Evolutionary conservation across 345 rosid species (phyloP), one percentile per base, ranked within the genome.

Genomic region (Clarkia xantiana): DNA sequence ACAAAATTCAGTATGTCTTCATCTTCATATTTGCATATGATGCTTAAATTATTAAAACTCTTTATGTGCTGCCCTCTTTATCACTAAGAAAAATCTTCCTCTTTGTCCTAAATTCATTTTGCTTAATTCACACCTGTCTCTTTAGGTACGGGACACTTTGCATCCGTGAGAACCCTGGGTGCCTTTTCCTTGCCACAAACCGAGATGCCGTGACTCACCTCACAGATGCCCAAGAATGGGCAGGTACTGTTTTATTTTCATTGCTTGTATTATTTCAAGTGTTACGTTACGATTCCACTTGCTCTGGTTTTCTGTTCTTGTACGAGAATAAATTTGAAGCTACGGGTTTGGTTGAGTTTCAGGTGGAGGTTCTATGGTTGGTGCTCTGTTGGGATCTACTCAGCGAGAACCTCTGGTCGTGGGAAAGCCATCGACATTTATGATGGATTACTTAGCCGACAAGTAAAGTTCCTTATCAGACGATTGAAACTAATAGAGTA

Each of bases 311-410:
- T 29, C 36, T 29, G 36, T 29, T 29, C 36, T 22, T 22, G 25
- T 22, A 22, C 25, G 5, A 29, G 8, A 29, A 7, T 29, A 29
- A 29, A 29, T 3, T n/a, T 29, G 9, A 29, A 29, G 36, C n/a
- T n/a, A n/a, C n/a, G n/a, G n/a, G 36, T 29, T 29, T 29, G 36
- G 9, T 38, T 63, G 44, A 25, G 34, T 71, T 53, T 65, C 69
- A 90, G 98, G 96, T 54, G 98, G 94, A 14, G 98, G 96, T 44
- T 81, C 89, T 45, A 86, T 91, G 98, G 94, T 83, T 57, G 98
- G 96, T 65, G 98, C 96, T 40, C 39, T 86, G 11, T 47, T 64
- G 16, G 94, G 93, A 57, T 83, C 96, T 2, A 76, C 83, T 61
- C 86, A 86, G 68, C 86, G 76, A 23, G 93, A 84, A 62, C 98